Percentiles rank a stretch among this genome's conserved stretches.
Conservation (phyloP, 2,329 filamentous ascomycete genomes). For the Pseudogymnoascus sp. region DNA sequence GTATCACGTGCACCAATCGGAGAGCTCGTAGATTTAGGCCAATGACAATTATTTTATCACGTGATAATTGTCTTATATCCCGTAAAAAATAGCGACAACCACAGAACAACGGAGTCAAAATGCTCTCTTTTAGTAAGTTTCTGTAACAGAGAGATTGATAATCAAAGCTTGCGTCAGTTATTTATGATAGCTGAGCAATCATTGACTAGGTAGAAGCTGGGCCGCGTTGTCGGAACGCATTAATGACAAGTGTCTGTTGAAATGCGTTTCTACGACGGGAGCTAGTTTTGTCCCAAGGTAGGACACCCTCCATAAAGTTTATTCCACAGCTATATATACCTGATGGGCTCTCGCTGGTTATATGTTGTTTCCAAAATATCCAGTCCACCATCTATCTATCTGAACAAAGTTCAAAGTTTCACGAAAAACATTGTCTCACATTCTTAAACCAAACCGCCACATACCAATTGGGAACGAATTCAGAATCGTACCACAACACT, state of each 20-base stretch:
- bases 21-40: background rate
- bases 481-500: no score
- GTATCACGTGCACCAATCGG: background rate
- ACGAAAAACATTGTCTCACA: background rate
- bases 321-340: background rate
- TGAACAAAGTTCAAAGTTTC: background rate
- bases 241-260: background rate
- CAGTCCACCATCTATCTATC: background rate
- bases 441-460: background rate
- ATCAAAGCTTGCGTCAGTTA: background rate
- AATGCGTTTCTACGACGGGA: background rate
- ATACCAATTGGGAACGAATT: background rate
- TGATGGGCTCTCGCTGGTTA: background rate
- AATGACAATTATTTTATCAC: background rate
- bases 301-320: background rate
- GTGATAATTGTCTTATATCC: background rate
- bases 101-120: background rate
- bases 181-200: background rate
- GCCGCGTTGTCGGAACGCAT: background rate
- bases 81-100: background rate
- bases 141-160: background rate
- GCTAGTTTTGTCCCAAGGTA: background rate
- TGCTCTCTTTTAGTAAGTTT: background rate
- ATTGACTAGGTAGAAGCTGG: background rate
- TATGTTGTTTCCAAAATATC: background rate